Base-by-base conservation (phyloP, 2,329 filamentous ascomycete genomes). In the Claviceps quebecensis region DNA sequence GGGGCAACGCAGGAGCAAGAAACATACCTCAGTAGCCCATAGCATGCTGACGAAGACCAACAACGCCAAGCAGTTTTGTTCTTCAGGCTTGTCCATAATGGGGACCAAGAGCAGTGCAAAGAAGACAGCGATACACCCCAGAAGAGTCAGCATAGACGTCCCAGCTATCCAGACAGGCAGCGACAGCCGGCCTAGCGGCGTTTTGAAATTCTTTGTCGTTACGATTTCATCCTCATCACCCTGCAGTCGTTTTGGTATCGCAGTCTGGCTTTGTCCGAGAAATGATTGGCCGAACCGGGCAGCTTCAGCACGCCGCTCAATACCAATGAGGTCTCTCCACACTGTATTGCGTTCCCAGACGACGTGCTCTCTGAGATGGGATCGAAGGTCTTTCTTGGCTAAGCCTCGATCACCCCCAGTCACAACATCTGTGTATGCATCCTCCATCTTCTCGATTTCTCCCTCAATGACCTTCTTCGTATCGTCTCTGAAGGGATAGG, bases 291-390 rank as follows among this genome's bases (percentile, higher is more conserved):
- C 93, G 57, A 98, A 77, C 59, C 91, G 93, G 8, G 91, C 91
- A 8, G 93, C 94, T 68, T 97, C 91, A 1, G 88, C 88, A 63
- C 95, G 90, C 22, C 93, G 79, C 71, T 98, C 94, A 59, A 98
- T 91, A 50, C 91, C 93, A 64, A 98, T 98, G 80, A 98, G 93
- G 61, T 98, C 93, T 69, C 94, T 77, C 93, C 93, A 98, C 17
- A 98, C 93, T 0, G 93, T 98, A 64, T 98, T 98, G 52, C 93
- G 80, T 67, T 98, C 94, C 94, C 93, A 98, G 0, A 97, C 91
- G 19, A 98, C 90, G 66, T 98, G 93, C 68, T 98, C 94, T 52
- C 93, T 77, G 26, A 98, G 76, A 63, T 98, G 90, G 34, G 95
- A 80, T 50, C 93, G 80, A 52, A 98, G 74, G 63, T 97, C 93